Base-by-base conservation (phyloP, 2,329 filamentous ascomycete genomes). In the Niveomyces coronatus region DNA sequence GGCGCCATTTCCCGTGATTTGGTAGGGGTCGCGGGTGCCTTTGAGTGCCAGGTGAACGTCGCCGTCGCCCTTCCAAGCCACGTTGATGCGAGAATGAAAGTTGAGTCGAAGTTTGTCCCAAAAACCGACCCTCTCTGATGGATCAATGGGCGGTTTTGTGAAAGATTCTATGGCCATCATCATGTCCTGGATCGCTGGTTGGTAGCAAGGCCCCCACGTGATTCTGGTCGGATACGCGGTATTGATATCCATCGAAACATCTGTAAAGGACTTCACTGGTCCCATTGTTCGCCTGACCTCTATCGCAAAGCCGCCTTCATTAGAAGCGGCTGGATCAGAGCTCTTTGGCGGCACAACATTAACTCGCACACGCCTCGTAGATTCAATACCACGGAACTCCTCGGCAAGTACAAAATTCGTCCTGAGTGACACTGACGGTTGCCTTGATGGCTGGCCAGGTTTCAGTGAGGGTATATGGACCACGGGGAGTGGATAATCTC, bases 131-230 rank as follows among this genome's bases (percentile, higher is more conserved):
- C 83, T 74, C 47, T 98, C 93, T 0, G 91, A 96, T 1, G 85
- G 82, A 56, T 98, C 93, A 19, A 95, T 70, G 45, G 89, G 88
- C 7, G 89, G 86, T 55, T 98, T 98, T 1, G 89, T 95, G 56
- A 98, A 96, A 3, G 85, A 89, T 60, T 98, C 91, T 44, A 98
- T 84, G 18, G 88, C 88, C 74, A 96, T 95, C 91, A 98, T 98
- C 83, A 96, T 94, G 54, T 98, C 93, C 57, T 98, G 91, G 34
- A 98, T 89, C 2, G 89, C 89, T 19, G 93, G 91, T 53, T 98
- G 93, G 53, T 96, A 98, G 3, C 88, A 94, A 31, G 91, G 88
- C 7, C 88, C 88, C 93, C 91, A 98, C 0, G 89, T 95, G 37
- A 98, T 89, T 31, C 85, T 79, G 1, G 91, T 98, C 2, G 93